These are phyloP conservation scores for Microdochium nivale DNA, from an alignment of 2,329 filamentous ascomycete species.

Conservation along the genomic window DNA sequence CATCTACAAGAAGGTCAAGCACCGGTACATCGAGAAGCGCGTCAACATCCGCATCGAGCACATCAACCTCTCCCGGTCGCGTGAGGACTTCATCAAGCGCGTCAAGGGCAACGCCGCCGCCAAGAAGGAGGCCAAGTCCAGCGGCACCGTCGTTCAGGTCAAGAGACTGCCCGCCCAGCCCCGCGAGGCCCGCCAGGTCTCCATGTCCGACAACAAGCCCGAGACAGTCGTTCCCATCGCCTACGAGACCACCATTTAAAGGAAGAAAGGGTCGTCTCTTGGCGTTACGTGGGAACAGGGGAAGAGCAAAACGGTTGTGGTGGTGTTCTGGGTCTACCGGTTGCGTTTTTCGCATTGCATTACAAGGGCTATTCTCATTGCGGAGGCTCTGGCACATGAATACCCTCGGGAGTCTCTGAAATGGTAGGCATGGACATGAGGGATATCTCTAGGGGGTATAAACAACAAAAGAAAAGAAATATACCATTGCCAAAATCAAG, in stretches of 20 bases:
- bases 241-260: conserved; percentile 98
- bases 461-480: background rate
- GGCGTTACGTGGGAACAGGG: conserved; percentile 6
- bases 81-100: conserved; percentile 91
- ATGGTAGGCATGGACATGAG: conserved; percentile 1
- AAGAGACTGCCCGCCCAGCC: conserved; percentile 83
- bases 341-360: conserved; percentile 21
- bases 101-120: conserved; percentile 94
- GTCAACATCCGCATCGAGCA: conserved; percentile 99
- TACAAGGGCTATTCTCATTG: conserved; percentile 4
- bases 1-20: conserved; percentile 98
- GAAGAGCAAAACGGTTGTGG: conserved; percentile 5
- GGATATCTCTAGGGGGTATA: background rate
- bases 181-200: conserved; percentile 72
- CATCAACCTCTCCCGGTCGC: conserved; percentile 86
- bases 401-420: background rate
- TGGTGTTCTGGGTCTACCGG: conserved; percentile 20
- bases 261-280: conserved; percentile 11
- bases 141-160: conserved; percentile 79
- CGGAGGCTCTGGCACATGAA: background rate
- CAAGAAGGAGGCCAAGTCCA: conserved; percentile 87
- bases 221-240: conserved; percentile 87
- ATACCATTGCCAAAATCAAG: background rate
- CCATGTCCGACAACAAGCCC: conserved; percentile 71
- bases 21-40: conserved; percentile 99